Evolutionary conservation across 75 land plant genomes (phyloP), one percentile per base, ranked within the genome.

Genomic region (Selaginella tamariscina): DNA sequence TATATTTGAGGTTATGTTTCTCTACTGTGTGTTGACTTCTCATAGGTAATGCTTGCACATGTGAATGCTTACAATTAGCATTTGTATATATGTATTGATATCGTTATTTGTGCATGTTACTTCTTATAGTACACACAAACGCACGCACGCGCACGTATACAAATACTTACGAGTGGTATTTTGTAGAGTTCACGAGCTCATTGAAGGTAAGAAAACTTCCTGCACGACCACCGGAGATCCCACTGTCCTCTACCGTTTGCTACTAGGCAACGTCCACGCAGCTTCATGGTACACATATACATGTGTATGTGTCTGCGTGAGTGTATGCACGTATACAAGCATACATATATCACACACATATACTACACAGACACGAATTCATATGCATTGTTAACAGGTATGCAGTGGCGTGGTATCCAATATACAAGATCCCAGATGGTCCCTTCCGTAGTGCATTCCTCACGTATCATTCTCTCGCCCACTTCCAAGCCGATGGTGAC

Each of bases 361-460:
- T n/a, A n/a, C n/a, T 81, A 11, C 62, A 9, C 15, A 60, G 11
- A 24, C 13, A 22, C 30, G 5, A 32, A 15, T 1, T 29, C 30
- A 32, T 22, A 21, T 56, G 15, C 49, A 39, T 56, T 32, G 29
- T 62, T 68, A 32, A 56, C 83, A 90, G 92, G 96, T 90, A 73
- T 72, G 76, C 83, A 27, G 88, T 90, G 24, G 91, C 96, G 22
- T 90, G 96, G 96, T 90, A 90, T 75, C 96, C 96, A 27, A 87
- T 87, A 2, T 90, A 87, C 69, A 71, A 80, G 31, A 85, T 90
- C 23, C 88, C 92, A 22, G 92, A 85, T 27, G 92, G 84, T 0
- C 76, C 64, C 24, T 63, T 90, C 9, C 83, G 78, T 59, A 73
- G 91, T 21, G 78, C 85, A 62, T 90, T 90, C 69, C 77, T 90